Conservation (phyloP, 306 rosid species). For the Trifolium fragiferum region DNA sequence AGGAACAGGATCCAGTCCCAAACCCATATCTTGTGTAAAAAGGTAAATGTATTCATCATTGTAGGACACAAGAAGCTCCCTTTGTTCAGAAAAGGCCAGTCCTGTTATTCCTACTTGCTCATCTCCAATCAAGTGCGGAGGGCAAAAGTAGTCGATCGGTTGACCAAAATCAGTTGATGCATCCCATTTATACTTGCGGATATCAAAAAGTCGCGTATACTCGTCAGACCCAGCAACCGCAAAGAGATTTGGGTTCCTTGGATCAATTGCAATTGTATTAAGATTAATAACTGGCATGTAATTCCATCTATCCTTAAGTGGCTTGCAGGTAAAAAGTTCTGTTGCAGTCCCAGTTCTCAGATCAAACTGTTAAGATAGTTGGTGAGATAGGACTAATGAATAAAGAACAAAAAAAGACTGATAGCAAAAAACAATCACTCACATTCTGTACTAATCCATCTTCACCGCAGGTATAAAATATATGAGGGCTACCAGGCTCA, state of each 20-base stretch:
- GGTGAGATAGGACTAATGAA: constrained; percentile 15
- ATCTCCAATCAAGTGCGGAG: constrained; percentile 70
- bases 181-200: constrained; percentile 80
- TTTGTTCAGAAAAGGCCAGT: constrained; percentile 92
- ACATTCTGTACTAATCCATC: constrained; percentile 96
- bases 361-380: constrained; percentile 74
- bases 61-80: constrained; percentile 92
- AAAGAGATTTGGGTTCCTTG: constrained; percentile 91
- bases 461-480: constrained; percentile 91
- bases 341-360: constrained; percentile 71
- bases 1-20: constrained; percentile 66
- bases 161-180: constrained; percentile 76
- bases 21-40: constrained; percentile 83
- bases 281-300: constrained; percentile 58
- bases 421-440: constrained; percentile 51
- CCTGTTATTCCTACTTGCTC: constrained; percentile 83
- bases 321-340: constrained; percentile 80
- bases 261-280: constrained; percentile 93
- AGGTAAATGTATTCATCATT: constrained; percentile 80
- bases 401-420: constrained; percentile 18
- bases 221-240: constrained; percentile 86
- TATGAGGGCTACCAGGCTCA: constrained; percentile 96
- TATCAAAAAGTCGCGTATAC: constrained; percentile 82
- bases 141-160: constrained; percentile 76
- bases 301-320: constrained; percentile 56